These are phyloP conservation scores for Torrubiella hemipterigena DNA, from an alignment of 2,329 filamentous ascomycete species.

Conservation along the genomic window DNA sequence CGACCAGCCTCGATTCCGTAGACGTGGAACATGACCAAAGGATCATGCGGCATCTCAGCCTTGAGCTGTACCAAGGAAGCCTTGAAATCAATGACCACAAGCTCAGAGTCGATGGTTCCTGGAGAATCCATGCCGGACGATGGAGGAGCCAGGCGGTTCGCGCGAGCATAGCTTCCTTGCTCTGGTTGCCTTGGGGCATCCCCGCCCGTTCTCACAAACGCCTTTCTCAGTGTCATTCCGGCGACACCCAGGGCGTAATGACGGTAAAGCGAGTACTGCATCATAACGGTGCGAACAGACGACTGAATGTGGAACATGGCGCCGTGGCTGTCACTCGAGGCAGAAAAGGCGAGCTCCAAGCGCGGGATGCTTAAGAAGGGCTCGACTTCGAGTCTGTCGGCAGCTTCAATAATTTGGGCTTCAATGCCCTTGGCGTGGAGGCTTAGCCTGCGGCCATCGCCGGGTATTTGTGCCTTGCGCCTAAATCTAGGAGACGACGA, in stretches of 20 bases:
- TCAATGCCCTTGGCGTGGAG: slow-evolving; percentile 77
- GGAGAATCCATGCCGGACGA: slow-evolving; percentile 17
- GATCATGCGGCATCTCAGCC: slow-evolving; percentile 76
- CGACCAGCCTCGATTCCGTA: slow-evolving; percentile 72
- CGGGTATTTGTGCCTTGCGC: slow-evolving; percentile 42
- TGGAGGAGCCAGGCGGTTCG: slow-evolving; percentile 26
- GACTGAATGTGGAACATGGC: slow-evolving; percentile 82
- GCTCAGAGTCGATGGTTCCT: slow-evolving; percentile 38
- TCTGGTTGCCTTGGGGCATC: slow-evolving; percentile 23
- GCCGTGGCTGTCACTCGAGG: slow-evolving; percentile 74
- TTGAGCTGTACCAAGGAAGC: slow-evolving; percentile 77
- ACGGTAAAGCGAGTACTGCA: slow-evolving; percentile 87
- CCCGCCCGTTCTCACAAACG: slow-evolving; percentile 45
- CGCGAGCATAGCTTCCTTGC: slow-evolving; percentile 15
- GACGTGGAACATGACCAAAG: slow-evolving; percentile 82
- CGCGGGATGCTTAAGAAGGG: slow-evolving; percentile 77
- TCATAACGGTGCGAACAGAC: slow-evolving; percentile 61
- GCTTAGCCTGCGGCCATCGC: slow-evolving; percentile 71
- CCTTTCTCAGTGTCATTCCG: slow-evolving; percentile 58
- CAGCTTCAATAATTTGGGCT: slow-evolving; percentile 78
- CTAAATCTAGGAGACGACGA: slow-evolving; percentile 25
- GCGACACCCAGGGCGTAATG: slow-evolving; percentile 86
- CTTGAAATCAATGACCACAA: slow-evolving; percentile 73
- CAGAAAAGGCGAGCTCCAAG: slow-evolving; percentile 78
- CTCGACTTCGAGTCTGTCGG: slow-evolving; percentile 73